These are phyloP conservation scores for Xylaria sp. DNA, from an alignment of 2,329 filamentous ascomycete species.

Conservation along the genomic window DNA sequence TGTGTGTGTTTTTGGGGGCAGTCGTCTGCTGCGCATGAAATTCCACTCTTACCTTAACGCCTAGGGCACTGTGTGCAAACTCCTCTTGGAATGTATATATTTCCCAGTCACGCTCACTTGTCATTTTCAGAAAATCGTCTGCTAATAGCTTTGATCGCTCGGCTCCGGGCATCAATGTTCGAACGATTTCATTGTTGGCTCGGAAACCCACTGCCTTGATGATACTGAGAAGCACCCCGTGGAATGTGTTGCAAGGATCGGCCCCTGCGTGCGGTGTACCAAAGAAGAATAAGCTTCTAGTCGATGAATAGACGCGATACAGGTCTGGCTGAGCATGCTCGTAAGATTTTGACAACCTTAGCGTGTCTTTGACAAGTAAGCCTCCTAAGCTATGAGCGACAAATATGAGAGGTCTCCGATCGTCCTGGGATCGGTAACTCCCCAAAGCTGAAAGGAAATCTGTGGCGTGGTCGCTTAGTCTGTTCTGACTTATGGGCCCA, in stretches of 20 bases:
- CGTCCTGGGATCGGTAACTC: neutral
- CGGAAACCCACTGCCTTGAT: neutral
- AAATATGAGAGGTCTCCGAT: slow-evolving; percentile 17
- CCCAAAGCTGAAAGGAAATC: slow-evolving; percentile 17
- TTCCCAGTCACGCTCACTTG: slow-evolving; percentile 2
- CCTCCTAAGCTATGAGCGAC: slow-evolving; percentile 21
- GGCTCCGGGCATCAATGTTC: slow-evolving; percentile 12
- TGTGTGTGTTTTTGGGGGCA: no score
- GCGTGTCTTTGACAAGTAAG: slow-evolving; percentile 19
- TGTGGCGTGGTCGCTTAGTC: slow-evolving; percentile 9
- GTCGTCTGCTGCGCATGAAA: neutral
- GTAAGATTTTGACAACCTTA: slow-evolving; percentile 15
- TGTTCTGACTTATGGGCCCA: slow-evolving; percentile 9
- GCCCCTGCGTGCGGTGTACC: slow-evolving; percentile 23
- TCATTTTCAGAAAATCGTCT: slow-evolving; percentile 16
- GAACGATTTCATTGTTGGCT: slow-evolving; percentile 14
- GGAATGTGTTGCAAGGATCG: slow-evolving; percentile 7
- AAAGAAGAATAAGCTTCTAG: slow-evolving; percentile 17
- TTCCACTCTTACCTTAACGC: slow-evolving; percentile 5
- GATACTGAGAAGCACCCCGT: neutral
- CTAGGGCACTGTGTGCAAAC: neutral
- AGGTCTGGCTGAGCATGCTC: neutral
- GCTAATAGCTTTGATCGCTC: slow-evolving; percentile 9
- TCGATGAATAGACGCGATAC: slow-evolving; percentile 5
- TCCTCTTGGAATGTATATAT: slow-evolving; percentile 26